Evolutionary conservation across 1,139 yeast species (phyloP).

Genomic region (Wickerhamomyces sp.): DNA sequence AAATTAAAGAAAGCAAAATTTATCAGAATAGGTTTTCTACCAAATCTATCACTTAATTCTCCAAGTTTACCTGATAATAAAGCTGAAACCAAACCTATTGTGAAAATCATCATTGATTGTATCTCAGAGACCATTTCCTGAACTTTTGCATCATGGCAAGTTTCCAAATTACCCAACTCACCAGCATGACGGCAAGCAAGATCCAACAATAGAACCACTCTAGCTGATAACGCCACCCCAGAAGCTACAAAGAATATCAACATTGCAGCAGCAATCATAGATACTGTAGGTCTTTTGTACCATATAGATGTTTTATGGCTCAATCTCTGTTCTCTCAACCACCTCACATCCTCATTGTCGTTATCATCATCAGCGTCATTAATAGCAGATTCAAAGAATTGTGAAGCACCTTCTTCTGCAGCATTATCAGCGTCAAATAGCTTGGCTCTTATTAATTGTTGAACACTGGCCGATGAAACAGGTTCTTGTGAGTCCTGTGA

Average conservation of each 20-base stretch:
- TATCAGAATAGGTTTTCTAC: slow-evolving; percentile 48
- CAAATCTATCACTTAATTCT: slow-evolving; percentile 59
- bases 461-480: background rate
- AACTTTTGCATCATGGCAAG: slow-evolving; percentile 28
- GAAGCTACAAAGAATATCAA: slow-evolving; percentile 18
- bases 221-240: slow-evolving; percentile 24
- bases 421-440: slow-evolving; percentile 7
- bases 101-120: slow-evolving; percentile 20
- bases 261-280: slow-evolving; percentile 23
- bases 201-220: slow-evolving; percentile 24
- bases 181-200: slow-evolving; percentile 24
- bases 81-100: slow-evolving; percentile 22
- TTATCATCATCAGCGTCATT: slow-evolving; percentile 15
- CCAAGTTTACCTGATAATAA: slow-evolving; percentile 36
- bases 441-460: background rate
- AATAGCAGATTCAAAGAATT: slow-evolving; percentile 14
- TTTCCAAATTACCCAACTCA: slow-evolving; percentile 1
- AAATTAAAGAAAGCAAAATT: slow-evolving; percentile 29
- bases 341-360: slow-evolving; percentile 21
- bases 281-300: slow-evolving; percentile 28
- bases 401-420: slow-evolving; percentile 12
- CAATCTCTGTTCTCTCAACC: slow-evolving; percentile 25
- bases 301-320: slow-evolving; percentile 18
- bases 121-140: slow-evolving; percentile 25
- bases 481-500: background rate